phyloP scores from a whole-genome alignment of 768 basidiomycete genomes.

The Vararia minispora region DNA sequence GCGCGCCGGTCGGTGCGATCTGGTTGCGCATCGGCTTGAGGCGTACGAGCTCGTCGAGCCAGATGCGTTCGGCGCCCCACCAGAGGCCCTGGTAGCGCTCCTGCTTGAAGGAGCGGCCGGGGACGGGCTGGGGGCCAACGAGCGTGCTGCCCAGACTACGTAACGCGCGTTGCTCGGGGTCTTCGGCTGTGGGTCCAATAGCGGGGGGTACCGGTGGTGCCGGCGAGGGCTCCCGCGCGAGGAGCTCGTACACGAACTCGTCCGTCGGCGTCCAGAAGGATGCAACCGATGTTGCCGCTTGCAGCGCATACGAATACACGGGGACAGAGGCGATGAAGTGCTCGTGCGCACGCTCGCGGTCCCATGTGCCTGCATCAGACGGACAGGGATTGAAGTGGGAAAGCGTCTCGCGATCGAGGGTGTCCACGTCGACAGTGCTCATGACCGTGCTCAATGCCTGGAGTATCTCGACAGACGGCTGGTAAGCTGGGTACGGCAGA shows the following conservation, averaged over 20 bases:
- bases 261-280: conserved; percentile 65
- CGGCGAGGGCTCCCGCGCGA: conserved; percentile 19
- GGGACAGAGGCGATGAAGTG: conserved; percentile 43
- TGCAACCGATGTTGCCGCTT: conserved; percentile 55
- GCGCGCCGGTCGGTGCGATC: conserved; percentile 55
- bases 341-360: conserved; percentile 8
- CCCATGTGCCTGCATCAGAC: conserved; percentile 4
- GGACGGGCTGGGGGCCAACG: conserved; percentile 6
- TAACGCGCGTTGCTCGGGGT: conserved; percentile 7
- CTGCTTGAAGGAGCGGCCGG: conserved; percentile 33
- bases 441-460: conserved; percentile 26
- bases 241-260: conserved; percentile 53
- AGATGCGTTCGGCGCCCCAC: conserved; percentile 87
- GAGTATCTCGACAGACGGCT: conserved; percentile 42
- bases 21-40: conserved; percentile 58
- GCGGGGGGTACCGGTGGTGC: background rate
- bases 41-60: conserved; percentile 76
- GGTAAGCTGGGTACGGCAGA: conserved; percentile 67
- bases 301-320: conserved; percentile 59
- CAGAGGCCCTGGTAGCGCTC: conserved; percentile 70
- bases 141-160: conserved; percentile 18
- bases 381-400: conserved; percentile 44
- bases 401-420: conserved; percentile 21
- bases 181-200: conserved; percentile 2
- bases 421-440: conserved; percentile 14